A percentile compares a stretch with the other conserved stretches of the same genome.
Conservation (phyloP, 345 rosid genomes). For the Hirschfeldia incana region DNA sequence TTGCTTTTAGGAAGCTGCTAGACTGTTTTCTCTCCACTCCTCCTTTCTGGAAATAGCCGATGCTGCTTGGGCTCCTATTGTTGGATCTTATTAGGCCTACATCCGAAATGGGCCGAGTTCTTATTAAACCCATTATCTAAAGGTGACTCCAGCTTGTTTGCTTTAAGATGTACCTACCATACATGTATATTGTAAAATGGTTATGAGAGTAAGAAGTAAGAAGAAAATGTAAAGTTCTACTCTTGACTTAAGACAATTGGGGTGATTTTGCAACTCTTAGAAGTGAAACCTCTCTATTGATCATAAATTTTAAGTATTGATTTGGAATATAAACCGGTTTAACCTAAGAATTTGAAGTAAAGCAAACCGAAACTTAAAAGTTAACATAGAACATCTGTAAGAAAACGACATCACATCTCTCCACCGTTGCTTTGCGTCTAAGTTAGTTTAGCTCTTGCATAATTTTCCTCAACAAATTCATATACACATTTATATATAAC, state of each 20-base stretch:
- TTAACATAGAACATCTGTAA: conserved; percentile 3
- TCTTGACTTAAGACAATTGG: background rate
- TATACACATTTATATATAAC: background rate
- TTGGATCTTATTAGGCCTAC: background rate
- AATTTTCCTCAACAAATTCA: conserved; percentile 27
- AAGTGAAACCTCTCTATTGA: background rate
- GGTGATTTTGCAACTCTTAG: background rate
- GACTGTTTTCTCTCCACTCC: background rate
- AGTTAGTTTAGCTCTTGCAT: conserved; percentile 37
- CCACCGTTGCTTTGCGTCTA: conserved; percentile 46
- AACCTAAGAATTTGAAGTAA: conserved; percentile 12
- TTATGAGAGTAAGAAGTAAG: too few relatives aligned
- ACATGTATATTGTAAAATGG: background rate
- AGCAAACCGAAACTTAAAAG: conserved; percentile 4
- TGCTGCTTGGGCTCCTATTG: background rate
- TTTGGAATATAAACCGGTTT: background rate
- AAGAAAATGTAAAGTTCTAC: background rate
- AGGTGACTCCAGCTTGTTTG: background rate
- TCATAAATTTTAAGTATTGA: conserved; percentile 1
- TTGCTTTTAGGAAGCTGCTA: background rate
- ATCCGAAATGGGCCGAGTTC: background rate
- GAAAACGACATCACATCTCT: conserved; percentile 37
- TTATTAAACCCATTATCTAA: background rate
- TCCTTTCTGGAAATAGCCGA: background rate
- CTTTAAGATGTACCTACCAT: background rate